Base-by-base conservation (phyloP, 1,139 yeast genomes). In the Scheffersomyces quercinus region DNA sequence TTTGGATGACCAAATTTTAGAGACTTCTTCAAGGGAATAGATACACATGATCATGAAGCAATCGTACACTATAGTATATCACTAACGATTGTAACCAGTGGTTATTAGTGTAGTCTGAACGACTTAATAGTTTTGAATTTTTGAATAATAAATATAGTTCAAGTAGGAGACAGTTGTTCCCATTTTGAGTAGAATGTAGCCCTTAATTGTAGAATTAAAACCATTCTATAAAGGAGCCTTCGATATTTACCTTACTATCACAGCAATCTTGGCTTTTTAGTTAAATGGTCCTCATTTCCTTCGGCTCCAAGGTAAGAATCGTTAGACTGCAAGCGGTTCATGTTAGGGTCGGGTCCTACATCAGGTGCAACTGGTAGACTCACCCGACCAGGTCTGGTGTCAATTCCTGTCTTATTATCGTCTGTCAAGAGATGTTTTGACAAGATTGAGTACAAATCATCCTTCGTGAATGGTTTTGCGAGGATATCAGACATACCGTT, bases 401-500 rank as follows among this genome's bases (percentile, higher is more conserved):
- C 43, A 16, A 46, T 26, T 13, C 42, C 39, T 11, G 47, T 38
- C 31, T 45, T 45, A 20, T 40, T 49, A 11, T 53, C 59, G 15
- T 44, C 46, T 6, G 63, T 56, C 35, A 70, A 56, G 40, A 85
- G 65, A 60, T 88, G 90, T 58, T 88, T 84, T 48, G 86, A 82
- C 46, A 88, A 67, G 59, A 88, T 86, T 44, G 83, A 74, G 59
- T 85, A 87, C 45, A 90, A 71, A 59, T 88, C 96, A 52, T 84
- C 90, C 59, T 86, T 88, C 4, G 95, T 85, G 61, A 91, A 91
- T 1, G 98, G 98, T 62, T 90, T 90, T 2, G 96, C 95, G 54
- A 91, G 70, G 40, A 90, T 87, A 64, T 89, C 97, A 44, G 88
- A 85, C 90, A 91, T 88, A 3, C 97, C 97, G 58, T 88, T 90